Conservation (phyloP, 139 green algal species). For the Zygnema circumcarinatum region DNA sequence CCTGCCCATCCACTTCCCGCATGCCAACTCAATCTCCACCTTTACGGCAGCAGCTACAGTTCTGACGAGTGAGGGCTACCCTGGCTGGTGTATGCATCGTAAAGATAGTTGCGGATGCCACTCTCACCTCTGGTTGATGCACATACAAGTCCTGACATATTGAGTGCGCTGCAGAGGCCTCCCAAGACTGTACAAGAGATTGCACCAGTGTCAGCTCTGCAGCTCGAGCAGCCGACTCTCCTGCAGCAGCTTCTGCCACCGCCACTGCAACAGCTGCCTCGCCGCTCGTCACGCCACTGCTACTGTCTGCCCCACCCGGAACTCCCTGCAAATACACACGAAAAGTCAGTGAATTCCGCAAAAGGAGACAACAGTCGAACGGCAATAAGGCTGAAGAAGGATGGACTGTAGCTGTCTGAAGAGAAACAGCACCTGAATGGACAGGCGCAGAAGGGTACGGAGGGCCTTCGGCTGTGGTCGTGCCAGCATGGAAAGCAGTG, state of each 20-base stretch:
- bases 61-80: too few species aligned
- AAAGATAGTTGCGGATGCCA: too few species aligned
- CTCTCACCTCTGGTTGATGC: background rate
- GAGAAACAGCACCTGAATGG: constrained; percentile 22
- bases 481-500: constrained; percentile 26
- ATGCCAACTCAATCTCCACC: background rate
- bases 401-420: too few species aligned
- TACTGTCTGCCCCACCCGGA: background rate
- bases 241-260: background rate
- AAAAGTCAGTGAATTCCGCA: background rate
- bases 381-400: too few species aligned
- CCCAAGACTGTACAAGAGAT: background rate
- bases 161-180: background rate
- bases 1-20: background rate
- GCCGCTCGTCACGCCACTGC: background rate
- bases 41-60: too few species aligned
- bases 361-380: too few species aligned
- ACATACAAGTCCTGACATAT: background rate
- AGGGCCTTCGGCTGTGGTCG: background rate
- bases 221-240: background rate
- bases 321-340: background rate
- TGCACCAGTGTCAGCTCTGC: background rate
- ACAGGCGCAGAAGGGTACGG: background rate
- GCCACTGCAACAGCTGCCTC: background rate
- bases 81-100: too few species aligned